Conservation (phyloP, 306 rosid genomes). For the Amphicarpaea edgeworthii region DNA sequence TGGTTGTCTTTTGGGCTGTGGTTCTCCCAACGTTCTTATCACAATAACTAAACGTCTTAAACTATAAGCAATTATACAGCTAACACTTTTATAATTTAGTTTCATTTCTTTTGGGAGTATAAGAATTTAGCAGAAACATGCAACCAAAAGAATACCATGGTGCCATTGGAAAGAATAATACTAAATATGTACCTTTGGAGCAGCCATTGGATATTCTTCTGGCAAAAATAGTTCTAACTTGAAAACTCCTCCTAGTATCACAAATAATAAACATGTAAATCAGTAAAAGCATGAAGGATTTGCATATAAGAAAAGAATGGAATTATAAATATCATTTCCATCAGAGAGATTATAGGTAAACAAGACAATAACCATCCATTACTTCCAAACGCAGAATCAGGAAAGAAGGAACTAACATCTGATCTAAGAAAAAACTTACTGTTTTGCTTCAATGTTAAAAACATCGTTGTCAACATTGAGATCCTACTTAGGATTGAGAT, state of each 20-base stretch:
- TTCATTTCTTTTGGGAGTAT: slow-evolving; percentile 12
- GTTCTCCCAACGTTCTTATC: neutral
- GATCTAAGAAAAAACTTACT: neutral
- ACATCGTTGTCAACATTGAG: neutral
- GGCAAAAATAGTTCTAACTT: slow-evolving; percentile 93
- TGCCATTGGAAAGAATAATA: slow-evolving; percentile 32
- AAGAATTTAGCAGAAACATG: slow-evolving; percentile 7
- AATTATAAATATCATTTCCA: neutral
- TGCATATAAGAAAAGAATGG: neutral
- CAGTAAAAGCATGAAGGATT: neutral
- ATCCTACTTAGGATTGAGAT: neutral
- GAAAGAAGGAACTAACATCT: neutral
- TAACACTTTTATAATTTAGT: neutral
- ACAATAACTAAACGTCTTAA: slow-evolving; percentile 1
- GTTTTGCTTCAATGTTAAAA: neutral
- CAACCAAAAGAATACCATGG: slow-evolving; percentile 11
- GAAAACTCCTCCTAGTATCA: slow-evolving; percentile 84
- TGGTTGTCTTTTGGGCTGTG: neutral
- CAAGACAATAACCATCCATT: neutral
- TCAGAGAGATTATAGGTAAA: slow-evolving; percentile 5
- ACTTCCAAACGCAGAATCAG: slow-evolving; percentile 2
- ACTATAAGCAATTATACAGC: slow-evolving; percentile 3
- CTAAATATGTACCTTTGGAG: slow-evolving; percentile 77
- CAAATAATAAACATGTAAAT: slow-evolving; percentile 34
- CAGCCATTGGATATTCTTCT: slow-evolving; percentile 99